phyloP scores from a whole-genome alignment of 306 rosid species.

The Vigna nakashimae region DNA sequence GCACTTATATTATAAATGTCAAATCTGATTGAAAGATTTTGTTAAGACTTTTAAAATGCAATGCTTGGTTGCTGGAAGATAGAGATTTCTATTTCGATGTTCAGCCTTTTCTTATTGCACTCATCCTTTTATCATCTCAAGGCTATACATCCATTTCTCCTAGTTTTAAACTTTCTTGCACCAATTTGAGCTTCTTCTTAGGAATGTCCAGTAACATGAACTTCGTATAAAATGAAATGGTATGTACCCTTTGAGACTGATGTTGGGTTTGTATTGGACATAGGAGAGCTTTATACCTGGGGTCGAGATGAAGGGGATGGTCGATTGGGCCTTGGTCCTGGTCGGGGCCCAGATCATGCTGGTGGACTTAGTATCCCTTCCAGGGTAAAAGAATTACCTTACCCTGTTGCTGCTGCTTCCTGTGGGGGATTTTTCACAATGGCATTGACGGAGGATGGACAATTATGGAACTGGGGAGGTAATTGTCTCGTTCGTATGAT shows the following conservation, averaged over 20 bases:
- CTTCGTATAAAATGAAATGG: neutral
- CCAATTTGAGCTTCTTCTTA: constrained; percentile 1
- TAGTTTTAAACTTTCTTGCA: neutral
- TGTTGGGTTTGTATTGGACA: constrained; percentile 39
- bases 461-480: constrained; percentile 99
- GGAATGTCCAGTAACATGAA: constrained; percentile 15
- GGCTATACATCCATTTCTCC: neutral
- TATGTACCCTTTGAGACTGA: constrained; percentile 27
- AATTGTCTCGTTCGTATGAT: constrained; percentile 28
- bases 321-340: constrained; percentile 95
- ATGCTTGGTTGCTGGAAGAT: constrained; percentile 11
- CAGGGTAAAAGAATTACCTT: constrained; percentile 75
- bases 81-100: constrained; percentile 15
- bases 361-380: constrained; percentile 88
- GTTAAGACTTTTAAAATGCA: neutral
- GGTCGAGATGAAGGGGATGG: constrained; percentile 99
- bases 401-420: constrained; percentile 77
- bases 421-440: constrained; percentile 93
- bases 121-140: constrained; percentile 5
- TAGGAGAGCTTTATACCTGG: constrained; percentile 92
- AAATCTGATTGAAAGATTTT: constrained; percentile 25
- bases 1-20: neutral
- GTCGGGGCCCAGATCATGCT: constrained; percentile 85
- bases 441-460: constrained; percentile 79
- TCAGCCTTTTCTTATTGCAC: neutral